Base-by-base conservation (phyloP, 2,329 filamentous ascomycete genomes). In the Pseudonectria buxi region DNA sequence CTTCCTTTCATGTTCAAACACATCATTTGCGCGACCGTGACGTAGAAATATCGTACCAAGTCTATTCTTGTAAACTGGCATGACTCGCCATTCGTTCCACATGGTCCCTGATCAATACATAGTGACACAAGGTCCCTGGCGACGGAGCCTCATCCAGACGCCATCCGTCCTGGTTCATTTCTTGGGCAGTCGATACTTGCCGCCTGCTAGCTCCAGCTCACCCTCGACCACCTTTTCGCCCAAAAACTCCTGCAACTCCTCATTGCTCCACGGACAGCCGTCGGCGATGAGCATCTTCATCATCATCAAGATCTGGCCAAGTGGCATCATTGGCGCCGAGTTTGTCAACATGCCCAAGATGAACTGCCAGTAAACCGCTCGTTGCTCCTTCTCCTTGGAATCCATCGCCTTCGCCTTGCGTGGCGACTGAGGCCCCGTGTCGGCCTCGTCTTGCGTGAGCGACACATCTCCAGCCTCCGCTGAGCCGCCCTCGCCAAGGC, bases 321-420 rank as follows among this genome's bases (percentile, higher is more conserved):
- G 66, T 33, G 85, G 81, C 85, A 95, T 92, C 18, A 83, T 63
- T 13, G 74, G 78, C 13, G 83, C 83, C 50, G 87, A 83, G 59
- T 95, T 95, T 43, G 87, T 95, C 61, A 98, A 67, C 92, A 98
- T 96, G 33, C 86, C 87, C 37, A 88, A 70, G 39, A 98, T 88
- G 57, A 95, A 96, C 53, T 89, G 83, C 77, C 85, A 87, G 61
- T 95, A 95, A 26, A 95, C 74, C 28, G 64, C 61, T 24, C 71
- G 68, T 39, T 69, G 68, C 49, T 74, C 73, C 48, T 71, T 68
- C 53, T 80, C 76, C 56, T 86, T 82, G 45, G 77, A 71, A 14
- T 83, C 73, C 24, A 84, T 67, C 63, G 58, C 64, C 41, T 67
- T 71, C 33, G 68, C 61, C 47, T 78, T 72, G 5, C 68, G 72